A percentile compares a stretch with the other conserved stretches of the same genome.
phyloP scores from a whole-genome alignment of 345 rosid species.

The Fremontodendron californicum region DNA sequence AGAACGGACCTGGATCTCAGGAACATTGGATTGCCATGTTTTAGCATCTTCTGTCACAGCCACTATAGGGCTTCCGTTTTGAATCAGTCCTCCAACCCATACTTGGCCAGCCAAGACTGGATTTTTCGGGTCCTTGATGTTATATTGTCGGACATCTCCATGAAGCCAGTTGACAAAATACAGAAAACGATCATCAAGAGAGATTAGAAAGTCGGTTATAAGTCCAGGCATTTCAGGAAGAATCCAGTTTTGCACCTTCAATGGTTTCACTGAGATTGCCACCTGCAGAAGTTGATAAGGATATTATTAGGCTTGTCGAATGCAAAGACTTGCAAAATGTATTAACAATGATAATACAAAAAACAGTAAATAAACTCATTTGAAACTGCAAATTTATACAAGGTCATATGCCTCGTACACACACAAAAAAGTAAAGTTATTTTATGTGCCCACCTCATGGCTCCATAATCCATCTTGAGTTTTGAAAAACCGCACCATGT shows the following conservation, averaged over 20 bases:
- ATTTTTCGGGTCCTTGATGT: conserved; percentile 61
- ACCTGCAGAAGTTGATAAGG: conserved; percentile 38
- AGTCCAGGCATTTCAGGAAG: conserved; percentile 97
- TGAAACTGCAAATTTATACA: background rate
- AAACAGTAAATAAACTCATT: background rate
- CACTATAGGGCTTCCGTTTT: conserved; percentile 62
- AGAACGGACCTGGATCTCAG: conserved; percentile 59
- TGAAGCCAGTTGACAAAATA: conserved; percentile 94
- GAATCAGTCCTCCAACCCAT: conserved; percentile 83
- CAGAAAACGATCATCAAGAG: conserved; percentile 78
- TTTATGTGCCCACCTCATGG: conserved; percentile 54
- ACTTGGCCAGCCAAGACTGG: conserved; percentile 74
- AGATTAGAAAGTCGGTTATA: conserved; percentile 80
- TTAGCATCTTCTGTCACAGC: conserved; percentile 63
- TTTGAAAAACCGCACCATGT: conserved; percentile 83
- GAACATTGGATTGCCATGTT: conserved; percentile 65
- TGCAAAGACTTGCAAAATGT: background rate
- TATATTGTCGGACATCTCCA: conserved; percentile 87
- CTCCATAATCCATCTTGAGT: conserved; percentile 68
- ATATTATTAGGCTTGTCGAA: background rate
- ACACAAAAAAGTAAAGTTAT: background rate
- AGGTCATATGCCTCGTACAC: background rate
- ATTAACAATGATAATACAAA: background rate
- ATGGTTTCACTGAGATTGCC: conserved; percentile 61
- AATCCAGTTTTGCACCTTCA: conserved; percentile 93